phyloP scores from a whole-genome alignment of 1,284 basidiomycete species.

The Sutorius eximius region DNA sequence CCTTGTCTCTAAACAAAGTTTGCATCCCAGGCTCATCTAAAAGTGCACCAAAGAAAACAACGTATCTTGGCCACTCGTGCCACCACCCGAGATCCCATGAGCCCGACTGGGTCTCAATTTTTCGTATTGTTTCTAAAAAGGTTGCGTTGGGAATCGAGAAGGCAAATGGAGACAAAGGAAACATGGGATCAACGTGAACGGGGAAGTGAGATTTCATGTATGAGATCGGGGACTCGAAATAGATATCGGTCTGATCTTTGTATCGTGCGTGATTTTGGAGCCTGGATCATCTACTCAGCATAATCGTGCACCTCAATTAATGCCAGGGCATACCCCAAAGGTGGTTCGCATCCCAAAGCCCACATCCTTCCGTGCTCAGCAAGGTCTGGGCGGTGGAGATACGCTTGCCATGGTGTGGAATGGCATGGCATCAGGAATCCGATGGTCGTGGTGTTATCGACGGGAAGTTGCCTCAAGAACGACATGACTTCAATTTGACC shows the following conservation, averaged over 20 bases:
- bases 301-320: neutral
- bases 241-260: constrained; percentile 80
- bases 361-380: constrained; percentile 59
- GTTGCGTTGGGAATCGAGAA: constrained; percentile 52
- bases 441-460: constrained; percentile 55
- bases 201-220: constrained; percentile 75
- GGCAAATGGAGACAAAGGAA: constrained; percentile 65
- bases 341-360: constrained; percentile 91
- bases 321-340: constrained; percentile 58
- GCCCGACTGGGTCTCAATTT: constrained; percentile 19
- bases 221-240: constrained; percentile 71
- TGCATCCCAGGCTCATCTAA: constrained; percentile 53
- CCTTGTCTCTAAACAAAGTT: constrained; percentile 50
- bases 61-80: constrained; percentile 79
- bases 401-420: constrained; percentile 93
- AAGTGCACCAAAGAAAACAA: constrained; percentile 79
- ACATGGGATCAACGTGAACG: constrained; percentile 53
- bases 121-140: constrained; percentile 21
- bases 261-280: constrained; percentile 57
- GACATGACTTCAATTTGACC: constrained; percentile 77
- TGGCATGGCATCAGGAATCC: constrained; percentile 97
- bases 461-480: constrained; percentile 56
- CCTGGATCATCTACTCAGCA: constrained; percentile 36
- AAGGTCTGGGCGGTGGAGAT: constrained; percentile 73
- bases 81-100: constrained; percentile 47